Evolutionary conservation across 2,329 filamentous ascomycete genomes (phyloP), one percentile per base, ranked within the genome.

Genomic region (Pseudopyricularia cyperi): DNA sequence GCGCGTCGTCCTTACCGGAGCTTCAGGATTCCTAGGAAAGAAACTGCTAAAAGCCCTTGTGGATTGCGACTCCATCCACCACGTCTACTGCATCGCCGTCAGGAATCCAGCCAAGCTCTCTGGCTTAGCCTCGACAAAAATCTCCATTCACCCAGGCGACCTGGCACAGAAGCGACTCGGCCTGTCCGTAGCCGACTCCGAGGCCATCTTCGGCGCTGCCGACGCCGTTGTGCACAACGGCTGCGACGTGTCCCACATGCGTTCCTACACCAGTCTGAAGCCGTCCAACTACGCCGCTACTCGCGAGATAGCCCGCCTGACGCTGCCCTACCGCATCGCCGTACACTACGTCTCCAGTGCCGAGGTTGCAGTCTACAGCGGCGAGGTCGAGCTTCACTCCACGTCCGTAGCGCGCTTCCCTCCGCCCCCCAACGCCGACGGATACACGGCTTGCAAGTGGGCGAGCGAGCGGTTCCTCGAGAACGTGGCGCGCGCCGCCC

Each of bases 171-270:
- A 60, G 0, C 46, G 33, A 2, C 53, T 66, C 0, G 62, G 62
- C 0, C 60, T 67, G 6, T 50, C 54, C 2, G 48, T 51, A 7
- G 30, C 19, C 33, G 32, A 52, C 2, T 22, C 34, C 3, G 9
- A 19, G 19, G 15, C 42, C 2, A 39, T 62, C 32, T 55, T 53
- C 24, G 7, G 7, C 3, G 5, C 24, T 2, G 54, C 55, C 3
- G 53, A 61, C 42, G 49, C 42, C 33, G 42, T 61, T 52, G 72
- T 86, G 19, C 82, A 79, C 60, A 68, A 64, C 50, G 76, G 70
- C 8, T 71, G 72, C 19, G 65, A 68, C 22, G 61, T 62, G 15
- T 67, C 60, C 7, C 70, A 61, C 58, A 53, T 61, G 56, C 65
- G 72, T 28, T 58, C 59, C 3, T 74, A 72, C 56, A 26, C 58